These are phyloP conservation scores for Amesomyces nigricolor DNA, from an alignment of 2,329 filamentous ascomycete genomes.

Conservation along the genomic window DNA sequence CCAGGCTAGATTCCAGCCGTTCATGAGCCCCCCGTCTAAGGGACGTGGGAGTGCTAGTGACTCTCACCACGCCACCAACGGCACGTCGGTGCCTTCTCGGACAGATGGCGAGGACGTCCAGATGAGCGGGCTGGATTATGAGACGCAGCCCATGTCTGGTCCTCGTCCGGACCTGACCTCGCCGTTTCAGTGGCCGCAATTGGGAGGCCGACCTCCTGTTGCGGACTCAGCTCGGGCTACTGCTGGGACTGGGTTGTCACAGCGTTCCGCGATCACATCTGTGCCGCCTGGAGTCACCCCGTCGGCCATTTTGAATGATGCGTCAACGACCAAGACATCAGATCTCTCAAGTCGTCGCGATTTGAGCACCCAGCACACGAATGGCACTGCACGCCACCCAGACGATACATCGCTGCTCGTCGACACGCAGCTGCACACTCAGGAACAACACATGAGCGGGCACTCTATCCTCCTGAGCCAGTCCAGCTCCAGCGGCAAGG, in stretches of 20 bases:
- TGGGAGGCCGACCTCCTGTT: slow-evolving; percentile 18
- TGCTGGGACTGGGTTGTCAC: slow-evolving; percentile 55
- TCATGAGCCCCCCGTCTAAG: slow-evolving; percentile 55
- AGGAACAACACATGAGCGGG: slow-evolving; percentile 30
- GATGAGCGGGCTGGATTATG: slow-evolving; percentile 54
- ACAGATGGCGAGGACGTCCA: slow-evolving; percentile 51
- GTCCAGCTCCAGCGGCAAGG: slow-evolving; percentile 45
- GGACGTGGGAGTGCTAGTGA: slow-evolving; percentile 44
- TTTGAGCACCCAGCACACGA: slow-evolving; percentile 67
- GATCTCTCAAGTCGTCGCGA: slow-evolving; percentile 58
- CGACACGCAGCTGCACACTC: slow-evolving; percentile 53
- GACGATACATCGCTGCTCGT: slow-evolving; percentile 42
- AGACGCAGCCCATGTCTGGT: slow-evolving; percentile 40
- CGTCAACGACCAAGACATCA: slow-evolving; percentile 88
- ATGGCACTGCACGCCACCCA: slow-evolving; percentile 50
- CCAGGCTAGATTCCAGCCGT: slow-evolving; percentile 49
- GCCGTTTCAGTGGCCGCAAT: slow-evolving; percentile 40
- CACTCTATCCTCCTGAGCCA: slow-evolving; percentile 35
- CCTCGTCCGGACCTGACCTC: slow-evolving; percentile 39
- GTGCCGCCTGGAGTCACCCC: slow-evolving; percentile 54
- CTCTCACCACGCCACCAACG: slow-evolving; percentile 47
- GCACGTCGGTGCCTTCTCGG: slow-evolving; percentile 45
- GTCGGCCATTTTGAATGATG: slow-evolving; percentile 67
- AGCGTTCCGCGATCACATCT: slow-evolving; percentile 55
- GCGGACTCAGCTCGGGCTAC: slow-evolving; percentile 37